phyloP scores from a whole-genome alignment of 2,329 filamentous ascomycete genomes.

The Emmonsia crescens region DNA sequence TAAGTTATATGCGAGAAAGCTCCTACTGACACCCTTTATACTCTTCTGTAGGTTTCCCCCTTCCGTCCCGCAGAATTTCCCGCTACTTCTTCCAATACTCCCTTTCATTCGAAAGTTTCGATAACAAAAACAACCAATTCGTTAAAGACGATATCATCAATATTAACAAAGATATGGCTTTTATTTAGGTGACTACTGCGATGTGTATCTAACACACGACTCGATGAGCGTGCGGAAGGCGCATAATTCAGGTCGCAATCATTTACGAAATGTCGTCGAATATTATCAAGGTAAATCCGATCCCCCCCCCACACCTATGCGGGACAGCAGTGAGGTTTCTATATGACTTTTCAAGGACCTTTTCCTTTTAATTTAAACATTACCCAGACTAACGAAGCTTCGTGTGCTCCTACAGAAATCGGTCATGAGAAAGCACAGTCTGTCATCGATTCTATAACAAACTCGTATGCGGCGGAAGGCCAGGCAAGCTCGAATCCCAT shows the following conservation, averaged over 20 bases:
- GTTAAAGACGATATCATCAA: background rate
- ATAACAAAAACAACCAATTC: background rate
- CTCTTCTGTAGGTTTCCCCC: slow-evolving; percentile 55
- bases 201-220: slow-evolving; percentile 99
- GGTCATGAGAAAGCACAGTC: slow-evolving; percentile 97
- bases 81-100: background rate
- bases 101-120: slow-evolving; percentile 13
- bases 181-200: slow-evolving; percentile 75
- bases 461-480: slow-evolving; percentile 87
- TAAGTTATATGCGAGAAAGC: background rate
- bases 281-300: slow-evolving; percentile 80
- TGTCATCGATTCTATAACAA: slow-evolving; percentile 96
- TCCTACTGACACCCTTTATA: slow-evolving; percentile 36
- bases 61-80: slow-evolving; percentile 1
- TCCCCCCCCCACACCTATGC: background rate
- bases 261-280: slow-evolving; percentile 92
- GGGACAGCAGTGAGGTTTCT: background rate
- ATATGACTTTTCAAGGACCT: background rate
- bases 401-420: slow-evolving; percentile 54
- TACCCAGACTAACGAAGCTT: background rate
- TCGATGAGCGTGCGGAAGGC: slow-evolving; percentile 99
- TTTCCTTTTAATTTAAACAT: background rate
- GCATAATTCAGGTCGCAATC: slow-evolving; percentile 93
- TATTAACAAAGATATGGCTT: slow-evolving; percentile 2
- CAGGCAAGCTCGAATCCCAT: slow-evolving; percentile 78